Evolutionary conservation across 2,329 filamentous ascomycete species (phyloP), one percentile per base, ranked within the genome.

Genomic region (Pseudogymnoascus sp.): DNA sequence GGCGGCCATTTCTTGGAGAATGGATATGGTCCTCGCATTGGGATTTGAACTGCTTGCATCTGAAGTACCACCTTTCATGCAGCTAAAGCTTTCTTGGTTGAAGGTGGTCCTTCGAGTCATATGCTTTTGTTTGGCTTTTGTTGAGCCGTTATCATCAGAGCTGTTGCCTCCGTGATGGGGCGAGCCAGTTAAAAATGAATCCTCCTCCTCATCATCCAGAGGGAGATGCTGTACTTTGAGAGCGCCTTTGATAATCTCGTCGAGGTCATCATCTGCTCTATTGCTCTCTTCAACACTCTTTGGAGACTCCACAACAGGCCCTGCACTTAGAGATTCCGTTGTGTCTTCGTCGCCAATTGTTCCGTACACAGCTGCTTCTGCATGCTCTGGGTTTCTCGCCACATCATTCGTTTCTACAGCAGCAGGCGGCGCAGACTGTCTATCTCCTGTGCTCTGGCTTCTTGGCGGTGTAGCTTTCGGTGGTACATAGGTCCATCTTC

Each of bases 1-100:
- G 60, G 86, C 81, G 41, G 83, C 81, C 89, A 97, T 91, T 66
- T 88, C 79, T 67, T 91, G 83, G 4, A 97, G 77, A 2, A 94
- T 77, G 53, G 88, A 81, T 58, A 96, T 91, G 0, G 89, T 95
- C 11, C 81, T 77, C 1, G 78, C 76, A 70, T 97, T 97, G 0
- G 90, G 89, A 66, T 88, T 90, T 11, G 75, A 70, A 0, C 74
- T 69, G 1, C 59, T 57, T 1, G 12, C 74, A 70, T 63, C 30
- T 6, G 74, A 76, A 2, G 74, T 77, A 8, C 82, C 81, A 1
- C 80, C 80, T 35, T 73, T 76, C 70, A 82, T 79, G 68, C 83
- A 86, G 12, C 77, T 75, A 63, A 84, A 86, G 1, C 75, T 75
- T 30, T 81, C 78, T 61, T 81, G 76, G 39, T 70, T 65, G 12